Evolutionary conservation across 1,284 basidiomycete species (phyloP).

Genomic region (Tranzscheliella williamsii): DNA sequence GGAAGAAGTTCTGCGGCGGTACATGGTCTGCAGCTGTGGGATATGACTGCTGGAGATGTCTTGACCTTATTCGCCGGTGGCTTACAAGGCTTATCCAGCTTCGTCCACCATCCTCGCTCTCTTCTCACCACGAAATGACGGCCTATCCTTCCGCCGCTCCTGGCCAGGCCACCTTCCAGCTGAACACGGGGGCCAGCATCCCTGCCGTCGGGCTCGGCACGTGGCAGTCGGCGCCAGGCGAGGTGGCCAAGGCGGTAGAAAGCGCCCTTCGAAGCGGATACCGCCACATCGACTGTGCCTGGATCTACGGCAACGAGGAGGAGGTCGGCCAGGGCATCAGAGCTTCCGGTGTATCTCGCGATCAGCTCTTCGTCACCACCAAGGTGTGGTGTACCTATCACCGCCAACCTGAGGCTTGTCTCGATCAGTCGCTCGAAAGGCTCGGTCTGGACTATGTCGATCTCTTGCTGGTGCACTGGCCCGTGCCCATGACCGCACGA

Average conservation of each 20-base stretch:
- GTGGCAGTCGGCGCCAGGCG: conserved; percentile 37
- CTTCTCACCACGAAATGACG: conserved; percentile 10
- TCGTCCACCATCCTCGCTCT: no score
- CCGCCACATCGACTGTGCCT: conserved; percentile 29
- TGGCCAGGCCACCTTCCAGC: conserved; percentile 50
- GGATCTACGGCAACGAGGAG: conserved; percentile 70
- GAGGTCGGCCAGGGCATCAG: conserved; percentile 79
- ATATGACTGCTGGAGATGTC: no score
- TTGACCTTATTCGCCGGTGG: no score
- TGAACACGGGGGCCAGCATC: conserved; percentile 59
- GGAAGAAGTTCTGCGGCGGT: no score
- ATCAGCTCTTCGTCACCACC: conserved; percentile 80
- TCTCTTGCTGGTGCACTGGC: conserved; percentile 65
- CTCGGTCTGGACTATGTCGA: conserved; percentile 80
- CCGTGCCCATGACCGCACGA: conserved; percentile 67
- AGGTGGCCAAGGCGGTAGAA: conserved; percentile 66
- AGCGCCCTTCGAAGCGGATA: conserved; percentile 41
- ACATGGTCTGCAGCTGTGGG: no score
- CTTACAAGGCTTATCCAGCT: no score
- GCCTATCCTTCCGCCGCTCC: conserved; percentile 36
- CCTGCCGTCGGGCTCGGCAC: conserved; percentile 52
- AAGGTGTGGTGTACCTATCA: conserved; percentile 69
- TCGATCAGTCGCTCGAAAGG: conserved; percentile 73
- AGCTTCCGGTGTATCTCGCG: conserved; percentile 72
- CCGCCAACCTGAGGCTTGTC: conserved; percentile 66